A percentile compares a stretch with the other conserved stretches of the same genome.
Conservation (phyloP, 2,329 filamentous ascomycete genomes). For the Cladosporium sp. region DNA sequence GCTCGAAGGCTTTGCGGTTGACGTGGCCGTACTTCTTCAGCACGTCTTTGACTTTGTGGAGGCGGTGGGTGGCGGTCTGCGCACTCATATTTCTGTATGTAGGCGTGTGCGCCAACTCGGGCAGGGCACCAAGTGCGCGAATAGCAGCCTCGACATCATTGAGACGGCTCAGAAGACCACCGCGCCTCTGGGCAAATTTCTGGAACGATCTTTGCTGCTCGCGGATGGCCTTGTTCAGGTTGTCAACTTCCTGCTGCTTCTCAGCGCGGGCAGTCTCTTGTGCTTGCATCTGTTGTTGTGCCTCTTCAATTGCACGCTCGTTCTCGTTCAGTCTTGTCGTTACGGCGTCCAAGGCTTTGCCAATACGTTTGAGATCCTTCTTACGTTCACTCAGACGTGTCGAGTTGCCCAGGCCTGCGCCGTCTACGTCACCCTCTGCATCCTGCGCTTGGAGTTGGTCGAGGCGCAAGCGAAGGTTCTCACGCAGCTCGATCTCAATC, state of each 20-base stretch:
- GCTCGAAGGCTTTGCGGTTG: slow-evolving; percentile 99
- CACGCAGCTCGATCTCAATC: slow-evolving; percentile 81
- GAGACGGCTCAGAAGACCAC: slow-evolving; percentile 69
- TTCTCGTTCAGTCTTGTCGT: slow-evolving; percentile 67
- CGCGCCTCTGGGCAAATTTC: slow-evolving; percentile 85
- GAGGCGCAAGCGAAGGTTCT: slow-evolving; percentile 80
- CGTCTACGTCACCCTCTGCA: slow-evolving; percentile 55
- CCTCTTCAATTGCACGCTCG: slow-evolving; percentile 66
- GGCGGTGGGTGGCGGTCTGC: slow-evolving; percentile 60
- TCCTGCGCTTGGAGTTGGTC: slow-evolving; percentile 79
- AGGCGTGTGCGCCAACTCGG: slow-evolving; percentile 88
- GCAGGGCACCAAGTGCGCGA: slow-evolving; percentile 84
- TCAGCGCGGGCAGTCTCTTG: slow-evolving; percentile 57
- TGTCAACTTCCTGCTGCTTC: slow-evolving; percentile 68
- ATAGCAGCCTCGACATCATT: slow-evolving; percentile 84
- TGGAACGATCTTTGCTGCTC: slow-evolving; percentile 86
- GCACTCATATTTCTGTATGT: slow-evolving; percentile 74
- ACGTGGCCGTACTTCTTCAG: slow-evolving; percentile 97
- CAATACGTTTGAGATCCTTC: slow-evolving; percentile 74
- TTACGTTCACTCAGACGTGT: slow-evolving; percentile 71
- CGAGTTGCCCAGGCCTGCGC: slow-evolving; percentile 44
- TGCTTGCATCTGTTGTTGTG: slow-evolving; percentile 51
- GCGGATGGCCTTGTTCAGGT: slow-evolving; percentile 72
- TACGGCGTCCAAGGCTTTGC: slow-evolving; percentile 63
- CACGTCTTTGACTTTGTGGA: slow-evolving; percentile 87